Percentiles rank a stretch among this genome's conserved stretches.
Conservation (phyloP, 2,329 filamentous ascomycete genomes). For the Ceratocystis ficicola region DNA sequence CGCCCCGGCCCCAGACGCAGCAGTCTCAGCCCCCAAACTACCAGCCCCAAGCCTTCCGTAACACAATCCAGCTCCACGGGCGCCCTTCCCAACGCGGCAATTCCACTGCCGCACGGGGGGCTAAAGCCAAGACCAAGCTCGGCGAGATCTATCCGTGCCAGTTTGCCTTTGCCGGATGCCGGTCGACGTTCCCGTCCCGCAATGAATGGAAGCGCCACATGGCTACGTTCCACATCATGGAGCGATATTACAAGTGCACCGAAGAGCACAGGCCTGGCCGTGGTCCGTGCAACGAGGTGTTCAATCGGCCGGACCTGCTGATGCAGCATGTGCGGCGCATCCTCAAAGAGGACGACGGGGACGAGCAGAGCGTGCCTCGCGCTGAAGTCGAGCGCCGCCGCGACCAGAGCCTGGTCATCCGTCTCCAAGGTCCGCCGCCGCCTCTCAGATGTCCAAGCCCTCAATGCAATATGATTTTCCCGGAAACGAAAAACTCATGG, state of each 20-base stretch:
- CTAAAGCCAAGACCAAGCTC: neutral
- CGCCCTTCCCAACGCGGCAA: too few species aligned
- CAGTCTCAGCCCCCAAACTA: neutral
- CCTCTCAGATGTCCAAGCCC: conserved; percentile 47
- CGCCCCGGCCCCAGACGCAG: neutral
- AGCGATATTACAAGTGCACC: conserved; percentile 65
- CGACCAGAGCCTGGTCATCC: conserved; percentile 46
- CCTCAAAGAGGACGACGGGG: conserved; percentile 40
- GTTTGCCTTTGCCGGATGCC: conserved; percentile 66
- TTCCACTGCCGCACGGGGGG: too few species aligned
- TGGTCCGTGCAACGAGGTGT: conserved; percentile 39
- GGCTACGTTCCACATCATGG: conserved; percentile 62
- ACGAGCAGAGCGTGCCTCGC: conserved; percentile 33
- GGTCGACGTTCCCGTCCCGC: conserved; percentile 60
- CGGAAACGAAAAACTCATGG: conserved; percentile 51
- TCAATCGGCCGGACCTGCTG: conserved; percentile 88
- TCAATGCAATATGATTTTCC: conserved; percentile 50
- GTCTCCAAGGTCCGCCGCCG: conserved; percentile 45
- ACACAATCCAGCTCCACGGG: too few species aligned
- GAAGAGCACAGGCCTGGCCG: conserved; percentile 26
- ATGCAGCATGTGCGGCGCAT: conserved; percentile 79
- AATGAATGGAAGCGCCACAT: conserved; percentile 96
- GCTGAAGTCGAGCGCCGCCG: conserved; percentile 30
- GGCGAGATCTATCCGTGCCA: conserved; percentile 41
- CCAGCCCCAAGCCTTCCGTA: neutral